Evolutionary conservation across 192 early-diverging fungal genomes (phyloP).

Genomic region (Powellomyces hirtus): DNA sequence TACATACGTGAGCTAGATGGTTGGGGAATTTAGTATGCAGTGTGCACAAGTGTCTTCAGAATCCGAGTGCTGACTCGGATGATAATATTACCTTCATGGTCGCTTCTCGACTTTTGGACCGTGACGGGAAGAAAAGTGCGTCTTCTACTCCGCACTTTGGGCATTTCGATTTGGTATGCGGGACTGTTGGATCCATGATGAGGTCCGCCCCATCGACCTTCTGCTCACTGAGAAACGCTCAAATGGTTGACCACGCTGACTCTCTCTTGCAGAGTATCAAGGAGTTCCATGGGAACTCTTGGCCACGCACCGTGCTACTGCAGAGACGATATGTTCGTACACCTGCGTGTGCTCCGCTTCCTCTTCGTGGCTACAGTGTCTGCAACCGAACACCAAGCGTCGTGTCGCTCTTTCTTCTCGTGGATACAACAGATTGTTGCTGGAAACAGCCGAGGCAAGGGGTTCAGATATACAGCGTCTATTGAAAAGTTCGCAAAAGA

Average conservation of each 20-base stretch:
- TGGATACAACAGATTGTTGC: slow-evolving; percentile 54
- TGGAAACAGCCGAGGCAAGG: slow-evolving; percentile 1
- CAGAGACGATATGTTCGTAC: slow-evolving; percentile 42
- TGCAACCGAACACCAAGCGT: slow-evolving; percentile 45
- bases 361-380: slow-evolving; percentile 51
- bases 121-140: slow-evolving; percentile 45
- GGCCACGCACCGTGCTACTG: slow-evolving; percentile 33
- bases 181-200: slow-evolving; percentile 51
- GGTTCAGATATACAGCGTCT: neutral
- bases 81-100: slow-evolving; percentile 61
- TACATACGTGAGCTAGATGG: too few species aligned
- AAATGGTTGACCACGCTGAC: neutral
- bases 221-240: slow-evolving; percentile 33
- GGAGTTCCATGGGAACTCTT: neutral
- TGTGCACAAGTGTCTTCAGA: too few species aligned
- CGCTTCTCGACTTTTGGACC: slow-evolving; percentile 43
- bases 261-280: neutral
- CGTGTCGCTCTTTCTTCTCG: slow-evolving; percentile 44
- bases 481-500: neutral
- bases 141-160: slow-evolving; percentile 40
- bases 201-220: slow-evolving; percentile 45
- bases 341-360: slow-evolving; percentile 42
- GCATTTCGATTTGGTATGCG: slow-evolving; percentile 36
- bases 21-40: too few species aligned
- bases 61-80: too few species aligned